phyloP scores from a whole-genome alignment of 2,329 filamentous ascomycete genomes.

The Chrysosphaeria jannelii region DNA sequence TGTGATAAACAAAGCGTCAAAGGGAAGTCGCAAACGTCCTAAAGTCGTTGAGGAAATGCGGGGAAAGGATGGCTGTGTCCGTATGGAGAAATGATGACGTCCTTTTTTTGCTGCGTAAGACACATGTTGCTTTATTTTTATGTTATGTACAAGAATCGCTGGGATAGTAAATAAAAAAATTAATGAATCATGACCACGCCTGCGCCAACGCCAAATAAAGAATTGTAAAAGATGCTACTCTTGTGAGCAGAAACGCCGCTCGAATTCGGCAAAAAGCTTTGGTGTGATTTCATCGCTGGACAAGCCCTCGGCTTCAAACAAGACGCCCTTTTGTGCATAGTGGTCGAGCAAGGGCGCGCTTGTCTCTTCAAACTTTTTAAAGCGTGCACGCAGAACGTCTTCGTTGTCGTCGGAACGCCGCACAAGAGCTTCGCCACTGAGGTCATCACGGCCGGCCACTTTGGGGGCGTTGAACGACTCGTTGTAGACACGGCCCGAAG shows the following conservation, averaged over 20 bases:
- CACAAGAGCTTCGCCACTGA: slow-evolving; percentile 65
- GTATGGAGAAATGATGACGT: no score
- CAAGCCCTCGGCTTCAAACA: slow-evolving; percentile 67
- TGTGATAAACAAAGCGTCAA: no score
- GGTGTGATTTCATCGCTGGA: slow-evolving; percentile 88
- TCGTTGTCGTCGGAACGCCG: slow-evolving; percentile 67
- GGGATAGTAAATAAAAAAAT: no score
- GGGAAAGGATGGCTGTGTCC: no score
- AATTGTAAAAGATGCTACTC: no score
- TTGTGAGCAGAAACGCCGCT: slow-evolving; percentile 40
- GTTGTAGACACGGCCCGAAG: slow-evolving; percentile 83
- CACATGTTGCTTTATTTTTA: no score
- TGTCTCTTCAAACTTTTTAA: slow-evolving; percentile 64
- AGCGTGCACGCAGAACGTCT: slow-evolving; percentile 52
- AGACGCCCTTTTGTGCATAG: slow-evolving; percentile 55
- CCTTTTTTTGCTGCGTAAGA: no score
- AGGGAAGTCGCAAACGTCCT: no score
- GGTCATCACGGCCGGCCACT: slow-evolving; percentile 52
- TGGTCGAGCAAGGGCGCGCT: slow-evolving; percentile 65
- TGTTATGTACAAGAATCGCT: no score
- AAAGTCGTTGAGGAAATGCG: no score
- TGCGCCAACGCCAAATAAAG: no score
- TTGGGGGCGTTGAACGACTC: slow-evolving; percentile 72
- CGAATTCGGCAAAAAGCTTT: slow-evolving; percentile 60
- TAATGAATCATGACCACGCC: no score